These are phyloP conservation scores for Metrosideros polymorpha DNA, from an alignment of 441 rosid species.

Conservation along the genomic window DNA sequence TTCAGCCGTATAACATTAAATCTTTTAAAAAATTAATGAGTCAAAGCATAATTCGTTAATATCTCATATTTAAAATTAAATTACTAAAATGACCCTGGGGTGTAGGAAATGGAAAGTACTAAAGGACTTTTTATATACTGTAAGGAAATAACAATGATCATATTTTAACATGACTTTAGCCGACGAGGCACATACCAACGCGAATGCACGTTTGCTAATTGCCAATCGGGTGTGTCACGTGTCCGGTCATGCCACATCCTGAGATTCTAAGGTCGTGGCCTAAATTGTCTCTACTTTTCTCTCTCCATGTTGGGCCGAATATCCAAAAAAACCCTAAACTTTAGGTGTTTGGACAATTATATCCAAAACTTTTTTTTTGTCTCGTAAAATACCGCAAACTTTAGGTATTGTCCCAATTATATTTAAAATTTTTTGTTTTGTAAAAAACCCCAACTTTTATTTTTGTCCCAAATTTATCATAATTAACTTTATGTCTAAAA, in stretches of 20 bases:
- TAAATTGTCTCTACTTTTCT: neutral
- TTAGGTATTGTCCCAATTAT: no score
- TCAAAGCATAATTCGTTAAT: neutral
- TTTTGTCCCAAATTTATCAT: no score
- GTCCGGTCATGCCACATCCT: neutral
- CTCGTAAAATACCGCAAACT: no score
- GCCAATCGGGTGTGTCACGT: neutral
- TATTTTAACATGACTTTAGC: neutral
- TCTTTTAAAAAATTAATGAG: neutral
- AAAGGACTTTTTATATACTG: neutral
- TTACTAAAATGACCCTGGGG: neutral
- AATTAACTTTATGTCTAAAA: no score
- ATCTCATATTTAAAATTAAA: neutral
- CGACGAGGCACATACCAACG: neutral
- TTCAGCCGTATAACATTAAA: neutral
- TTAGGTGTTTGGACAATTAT: no score
- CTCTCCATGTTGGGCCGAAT: neutral
- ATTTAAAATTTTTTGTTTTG: no score
- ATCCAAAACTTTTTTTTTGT: no score
- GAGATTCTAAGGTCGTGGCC: neutral
- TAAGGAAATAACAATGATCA: neutral
- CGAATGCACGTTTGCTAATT: neutral
- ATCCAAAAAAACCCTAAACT: no score
- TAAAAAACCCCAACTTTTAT: no score
- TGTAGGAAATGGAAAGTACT: neutral